These are phyloP conservation scores for Areca catechu DNA, from an alignment of 176 grass and related monocot genomes.

Conservation along the genomic window DNA sequence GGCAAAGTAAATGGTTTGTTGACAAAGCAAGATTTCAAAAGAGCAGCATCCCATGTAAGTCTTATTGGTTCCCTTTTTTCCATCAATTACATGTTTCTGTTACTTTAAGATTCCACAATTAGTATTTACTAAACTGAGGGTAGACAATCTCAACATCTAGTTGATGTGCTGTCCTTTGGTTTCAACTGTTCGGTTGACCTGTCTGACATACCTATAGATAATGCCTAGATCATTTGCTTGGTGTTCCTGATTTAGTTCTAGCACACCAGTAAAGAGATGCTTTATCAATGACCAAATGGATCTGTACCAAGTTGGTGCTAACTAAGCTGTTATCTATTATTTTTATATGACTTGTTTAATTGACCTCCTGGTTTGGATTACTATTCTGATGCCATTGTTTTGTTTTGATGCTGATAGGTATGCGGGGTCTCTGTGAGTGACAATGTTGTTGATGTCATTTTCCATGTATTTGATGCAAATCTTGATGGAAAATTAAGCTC, in stretches of 20 bases:
- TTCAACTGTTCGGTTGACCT: too few species aligned
- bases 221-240: too few species aligned
- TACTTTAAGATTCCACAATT: not conserved
- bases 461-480: conserved; percentile 72
- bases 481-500: conserved; percentile 64
- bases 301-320: too few species aligned
- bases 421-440: conserved; percentile 60
- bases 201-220: too few species aligned
- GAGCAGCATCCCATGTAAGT: conserved; percentile 69
- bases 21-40: conserved; percentile 77
- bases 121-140: not conserved
- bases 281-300: too few species aligned
- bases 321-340: not conserved
- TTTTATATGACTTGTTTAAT: not conserved
- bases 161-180: too few species aligned
- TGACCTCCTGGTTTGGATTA: not conserved
- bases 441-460: conserved; percentile 73
- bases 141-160: not conserved
- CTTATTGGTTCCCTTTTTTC: conserved; percentile 1
- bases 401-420: conserved; percentile 28
- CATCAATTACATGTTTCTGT: not conserved
- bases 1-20: conserved; percentile 73
- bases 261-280: too few species aligned
- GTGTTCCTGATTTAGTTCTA: too few species aligned
- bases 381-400: conserved; percentile 11